Conservation (phyloP, 805 yeast species). For the Schwanniomyces pseudopolymorphus region DNA sequence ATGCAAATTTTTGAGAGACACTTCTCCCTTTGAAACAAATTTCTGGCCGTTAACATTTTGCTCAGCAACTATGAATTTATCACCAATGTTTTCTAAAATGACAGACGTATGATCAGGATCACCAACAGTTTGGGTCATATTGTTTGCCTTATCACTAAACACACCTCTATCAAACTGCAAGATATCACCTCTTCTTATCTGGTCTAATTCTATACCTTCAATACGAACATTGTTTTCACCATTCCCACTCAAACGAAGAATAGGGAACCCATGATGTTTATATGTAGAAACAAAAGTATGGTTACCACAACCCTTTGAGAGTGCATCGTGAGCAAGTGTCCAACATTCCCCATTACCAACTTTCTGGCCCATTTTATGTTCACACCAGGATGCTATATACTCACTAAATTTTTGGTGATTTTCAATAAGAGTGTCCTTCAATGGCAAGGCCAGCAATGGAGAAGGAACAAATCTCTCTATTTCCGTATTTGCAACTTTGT, state of each 20-base stretch:
- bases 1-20: slow-evolving; percentile 34
- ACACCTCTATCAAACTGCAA: slow-evolving; percentile 46
- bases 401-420: slow-evolving; percentile 46
- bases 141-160: slow-evolving; percentile 35
- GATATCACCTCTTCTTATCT: slow-evolving; percentile 54
- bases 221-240: slow-evolving; percentile 12
- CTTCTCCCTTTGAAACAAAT: slow-evolving; percentile 38
- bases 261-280: slow-evolving; percentile 47
- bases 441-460: slow-evolving; percentile 36
- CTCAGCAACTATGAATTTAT: slow-evolving; percentile 39
- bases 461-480: slow-evolving; percentile 41
- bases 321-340: slow-evolving; percentile 58
- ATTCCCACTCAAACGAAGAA: slow-evolving; percentile 26
- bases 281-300: slow-evolving; percentile 55
- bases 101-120: slow-evolving; percentile 54
- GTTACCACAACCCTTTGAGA: slow-evolving; percentile 54
- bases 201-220: slow-evolving; percentile 31
- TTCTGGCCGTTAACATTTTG: slow-evolving; percentile 49
- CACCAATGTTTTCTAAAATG: slow-evolving; percentile 27
- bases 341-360: slow-evolving; percentile 63
- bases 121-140: slow-evolving; percentile 42
- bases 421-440: slow-evolving; percentile 27
- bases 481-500: slow-evolving; percentile 19
- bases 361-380: slow-evolving; percentile 42
- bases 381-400: slow-evolving; percentile 56